phyloP scores from a whole-genome alignment of 805 yeast genomes.

The Saccharomyces jurei region DNA sequence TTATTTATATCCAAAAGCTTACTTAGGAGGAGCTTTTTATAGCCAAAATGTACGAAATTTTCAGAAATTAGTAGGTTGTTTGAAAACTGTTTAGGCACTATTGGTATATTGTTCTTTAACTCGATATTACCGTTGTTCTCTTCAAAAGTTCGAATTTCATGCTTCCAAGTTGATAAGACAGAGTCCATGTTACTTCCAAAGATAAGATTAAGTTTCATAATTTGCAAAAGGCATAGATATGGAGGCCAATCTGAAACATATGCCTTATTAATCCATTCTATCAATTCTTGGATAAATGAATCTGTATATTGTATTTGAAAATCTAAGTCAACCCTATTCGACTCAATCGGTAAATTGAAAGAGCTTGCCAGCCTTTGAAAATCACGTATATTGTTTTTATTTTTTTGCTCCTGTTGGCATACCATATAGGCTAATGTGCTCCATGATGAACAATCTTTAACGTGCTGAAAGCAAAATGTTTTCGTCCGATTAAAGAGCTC shows the following conservation, averaged over 20 bases:
- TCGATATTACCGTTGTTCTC: constrained; percentile 2
- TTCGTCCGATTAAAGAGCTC: constrained; percentile 10
- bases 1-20: background rate
- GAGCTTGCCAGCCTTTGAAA: constrained; percentile 2
- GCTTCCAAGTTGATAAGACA: constrained; percentile 11
- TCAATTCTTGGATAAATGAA: constrained; percentile 3
- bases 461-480: constrained; percentile 21
- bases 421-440: constrained; percentile 19
- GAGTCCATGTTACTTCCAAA: background rate
- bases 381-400: constrained; percentile 6
- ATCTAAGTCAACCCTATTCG: background rate
- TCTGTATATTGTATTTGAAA: constrained; percentile 1
- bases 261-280: constrained; percentile 12
- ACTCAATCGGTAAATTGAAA: background rate
- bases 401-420: constrained; percentile 5
- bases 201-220: constrained; percentile 1
- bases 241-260: constrained; percentile 22
- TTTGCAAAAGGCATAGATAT: constrained; percentile 14
- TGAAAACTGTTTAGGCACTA: constrained; percentile 4
- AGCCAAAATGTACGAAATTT: constrained; percentile 7
- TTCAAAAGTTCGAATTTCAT: constrained; percentile 11
- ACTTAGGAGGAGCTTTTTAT: constrained; percentile 6
- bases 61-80: constrained; percentile 7
- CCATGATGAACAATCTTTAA: constrained; percentile 33
- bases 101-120: constrained; percentile 7